phyloP scores from a whole-genome alignment of 352 stramenopile species.

The Phytophthora macrochlamydospora region DNA sequence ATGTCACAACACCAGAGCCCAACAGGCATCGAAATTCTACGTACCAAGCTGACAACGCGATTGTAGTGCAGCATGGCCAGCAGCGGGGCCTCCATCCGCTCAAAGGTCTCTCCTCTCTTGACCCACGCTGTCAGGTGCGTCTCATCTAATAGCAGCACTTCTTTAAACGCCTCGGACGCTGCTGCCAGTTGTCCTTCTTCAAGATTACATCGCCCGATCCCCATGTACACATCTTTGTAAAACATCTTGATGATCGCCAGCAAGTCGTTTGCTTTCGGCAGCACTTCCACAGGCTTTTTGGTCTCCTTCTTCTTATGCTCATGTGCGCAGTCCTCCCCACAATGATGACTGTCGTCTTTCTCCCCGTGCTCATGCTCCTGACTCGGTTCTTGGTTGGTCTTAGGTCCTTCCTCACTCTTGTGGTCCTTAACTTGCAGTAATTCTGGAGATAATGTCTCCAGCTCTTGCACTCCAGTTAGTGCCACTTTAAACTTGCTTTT shows the following conservation, averaged over 20 bases:
- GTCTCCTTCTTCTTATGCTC: conserved; percentile 10
- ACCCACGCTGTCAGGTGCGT: conserved; percentile 54
- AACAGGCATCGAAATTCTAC: background rate
- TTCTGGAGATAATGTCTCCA: conserved; percentile 50
- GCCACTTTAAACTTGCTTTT: conserved; percentile 38
- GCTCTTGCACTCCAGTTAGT: conserved; percentile 30
- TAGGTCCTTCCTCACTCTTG: conserved; percentile 13
- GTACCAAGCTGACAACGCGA: conserved; percentile 50
- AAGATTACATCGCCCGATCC: conserved; percentile 52
- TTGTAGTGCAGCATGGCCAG: conserved; percentile 78
- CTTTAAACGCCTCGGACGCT: conserved; percentile 69
- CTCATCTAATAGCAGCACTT: conserved; percentile 65
- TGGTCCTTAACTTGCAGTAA: conserved; percentile 35
- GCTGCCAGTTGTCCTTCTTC: conserved; percentile 30
- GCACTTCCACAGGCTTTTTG: conserved; percentile 4
- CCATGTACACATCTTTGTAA: conserved; percentile 66
- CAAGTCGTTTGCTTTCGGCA: conserved; percentile 59
- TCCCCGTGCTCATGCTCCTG: conserved; percentile 2
- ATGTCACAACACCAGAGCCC: background rate
- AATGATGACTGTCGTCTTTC: conserved; percentile 5
- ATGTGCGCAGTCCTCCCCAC: conserved; percentile 21
- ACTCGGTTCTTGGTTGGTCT: background rate
- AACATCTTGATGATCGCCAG: conserved; percentile 69
- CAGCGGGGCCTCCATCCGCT: conserved; percentile 56
- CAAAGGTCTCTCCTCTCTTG: conserved; percentile 57